These are phyloP conservation scores for Elsinoe necatrix DNA, from an alignment of 2,329 filamentous ascomycete genomes.

Conservation along the genomic window DNA sequence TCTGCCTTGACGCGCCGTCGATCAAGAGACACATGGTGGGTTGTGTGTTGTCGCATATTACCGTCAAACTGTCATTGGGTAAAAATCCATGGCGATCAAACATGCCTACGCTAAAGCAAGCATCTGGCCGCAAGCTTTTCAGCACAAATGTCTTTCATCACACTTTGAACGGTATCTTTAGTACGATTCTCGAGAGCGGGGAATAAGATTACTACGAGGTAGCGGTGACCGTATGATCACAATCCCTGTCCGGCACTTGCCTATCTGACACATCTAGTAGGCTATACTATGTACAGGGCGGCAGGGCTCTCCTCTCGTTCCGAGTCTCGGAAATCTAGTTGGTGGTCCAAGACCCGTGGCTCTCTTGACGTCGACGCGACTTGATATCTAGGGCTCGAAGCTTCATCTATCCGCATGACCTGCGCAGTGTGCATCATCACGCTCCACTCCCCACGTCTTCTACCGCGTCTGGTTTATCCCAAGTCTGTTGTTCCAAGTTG, in stretches of 20 bases:
- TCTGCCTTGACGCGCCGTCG: neutral
- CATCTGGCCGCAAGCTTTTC: conserved; percentile 1
- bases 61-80: conserved; percentile 7
- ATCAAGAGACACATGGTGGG: conserved; percentile 3
- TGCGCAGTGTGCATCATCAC: neutral
- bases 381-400: neutral
- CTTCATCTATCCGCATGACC: neutral
- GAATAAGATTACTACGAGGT: neutral
- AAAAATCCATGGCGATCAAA: conserved; percentile 6
- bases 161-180: neutral
- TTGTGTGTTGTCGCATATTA: conserved; percentile 11
- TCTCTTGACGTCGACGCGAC: conserved; percentile 7
- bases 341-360: neutral
- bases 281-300: neutral
- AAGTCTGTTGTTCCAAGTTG: conserved; percentile 60
- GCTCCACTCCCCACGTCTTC: conserved; percentile 37
- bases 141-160: neutral
- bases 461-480: conserved; percentile 62
- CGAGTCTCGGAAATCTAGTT: neutral
- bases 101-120: conserved; percentile 5
- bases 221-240: neutral
- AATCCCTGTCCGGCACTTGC: neutral
- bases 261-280: neutral
- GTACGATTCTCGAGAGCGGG: neutral
- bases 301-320: neutral